Conservation (phyloP, 2,329 filamentous ascomycete genomes). For the Aspergillus caelatus region DNA sequence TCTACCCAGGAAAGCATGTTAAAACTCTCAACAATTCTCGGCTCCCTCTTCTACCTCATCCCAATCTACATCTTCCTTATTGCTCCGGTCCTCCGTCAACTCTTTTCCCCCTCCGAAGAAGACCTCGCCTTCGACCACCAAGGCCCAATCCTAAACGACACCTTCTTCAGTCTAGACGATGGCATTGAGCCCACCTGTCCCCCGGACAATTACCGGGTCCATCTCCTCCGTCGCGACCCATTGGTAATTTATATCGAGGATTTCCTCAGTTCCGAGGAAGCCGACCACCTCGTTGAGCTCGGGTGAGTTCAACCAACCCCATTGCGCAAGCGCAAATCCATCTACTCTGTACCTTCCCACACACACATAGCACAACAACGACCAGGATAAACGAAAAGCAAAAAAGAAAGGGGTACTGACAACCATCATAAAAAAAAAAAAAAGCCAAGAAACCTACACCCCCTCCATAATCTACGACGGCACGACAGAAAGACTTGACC, state of each 20-base stretch:
- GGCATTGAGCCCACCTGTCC: slow-evolving; percentile 30
- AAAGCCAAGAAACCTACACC: slow-evolving; percentile 48
- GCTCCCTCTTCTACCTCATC: slow-evolving; percentile 39
- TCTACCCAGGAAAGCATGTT: slow-evolving; percentile 1
- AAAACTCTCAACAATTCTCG: slow-evolving; percentile 34
- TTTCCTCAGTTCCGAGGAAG: slow-evolving; percentile 55
- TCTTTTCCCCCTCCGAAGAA: slow-evolving; percentile 22
- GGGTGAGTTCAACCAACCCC: slow-evolving; percentile 44
- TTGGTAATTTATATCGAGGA: slow-evolving; percentile 62
- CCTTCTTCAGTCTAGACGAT: slow-evolving; percentile 40
- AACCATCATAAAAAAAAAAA: not conserved
- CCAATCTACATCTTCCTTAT: slow-evolving; percentile 42
- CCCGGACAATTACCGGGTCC: slow-evolving; percentile 38
- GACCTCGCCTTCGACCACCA: slow-evolving; percentile 23
- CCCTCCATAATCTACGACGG: slow-evolving; percentile 59
- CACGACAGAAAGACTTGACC: slow-evolving; percentile 50
- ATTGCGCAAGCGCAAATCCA: not conserved
- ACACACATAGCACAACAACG: too few species aligned
- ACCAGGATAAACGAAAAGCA: not conserved
- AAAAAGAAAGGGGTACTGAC: not conserved
- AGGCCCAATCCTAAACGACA: slow-evolving; percentile 28
- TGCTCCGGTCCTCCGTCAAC: slow-evolving; percentile 33
- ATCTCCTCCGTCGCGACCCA: slow-evolving; percentile 57
- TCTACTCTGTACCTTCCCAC: not conserved
- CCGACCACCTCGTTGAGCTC: slow-evolving; percentile 53